Evolutionary conservation across 164 flowering plant species (phyloP).

Genomic region (Piper betle): DNA sequence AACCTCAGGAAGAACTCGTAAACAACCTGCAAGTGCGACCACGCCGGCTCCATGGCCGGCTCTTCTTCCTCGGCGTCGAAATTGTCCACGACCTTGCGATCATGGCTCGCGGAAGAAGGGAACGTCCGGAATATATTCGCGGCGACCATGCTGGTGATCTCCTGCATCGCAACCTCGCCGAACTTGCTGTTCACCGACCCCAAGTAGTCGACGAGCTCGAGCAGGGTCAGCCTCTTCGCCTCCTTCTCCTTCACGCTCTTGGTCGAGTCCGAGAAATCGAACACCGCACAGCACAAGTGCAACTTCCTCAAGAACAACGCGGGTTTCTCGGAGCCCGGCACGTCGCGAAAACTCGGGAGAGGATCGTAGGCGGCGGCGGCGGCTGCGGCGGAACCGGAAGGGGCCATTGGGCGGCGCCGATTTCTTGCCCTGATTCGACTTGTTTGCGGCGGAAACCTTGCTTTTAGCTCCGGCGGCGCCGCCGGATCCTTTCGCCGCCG

Average conservation of each 20-base stretch:
- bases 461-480: slow-evolving; percentile 11
- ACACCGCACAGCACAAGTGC: slow-evolving; percentile 61
- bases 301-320: slow-evolving; percentile 52
- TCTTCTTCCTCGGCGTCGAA: slow-evolving; percentile 71
- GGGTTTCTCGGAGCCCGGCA: slow-evolving; percentile 61
- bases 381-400: slow-evolving; percentile 7
- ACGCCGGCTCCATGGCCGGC: slow-evolving; percentile 55
- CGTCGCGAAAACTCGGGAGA: slow-evolving; percentile 62
- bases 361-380: slow-evolving; percentile 57
- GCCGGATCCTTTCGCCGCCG: slow-evolving; percentile 16
- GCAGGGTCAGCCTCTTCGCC: slow-evolving; percentile 60
- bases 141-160: slow-evolving; percentile 68
- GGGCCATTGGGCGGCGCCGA: slow-evolving; percentile 20
- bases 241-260: slow-evolving; percentile 66
- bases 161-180: slow-evolving; percentile 69
- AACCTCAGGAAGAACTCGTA: slow-evolving; percentile 62
- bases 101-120: slow-evolving; percentile 33
- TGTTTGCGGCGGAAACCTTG: slow-evolving; percentile 11
- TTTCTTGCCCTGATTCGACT: slow-evolving; percentile 39
- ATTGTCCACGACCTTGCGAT: slow-evolving; percentile 33
- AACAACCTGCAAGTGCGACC: slow-evolving; percentile 80
- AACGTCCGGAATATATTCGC: slow-evolving; percentile 56
- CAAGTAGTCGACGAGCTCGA: slow-evolving; percentile 76
- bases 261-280: slow-evolving; percentile 58
- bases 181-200: slow-evolving; percentile 44